phyloP scores from a whole-genome alignment of 768 basidiomycete species.

The Zangia roseola region DNA sequence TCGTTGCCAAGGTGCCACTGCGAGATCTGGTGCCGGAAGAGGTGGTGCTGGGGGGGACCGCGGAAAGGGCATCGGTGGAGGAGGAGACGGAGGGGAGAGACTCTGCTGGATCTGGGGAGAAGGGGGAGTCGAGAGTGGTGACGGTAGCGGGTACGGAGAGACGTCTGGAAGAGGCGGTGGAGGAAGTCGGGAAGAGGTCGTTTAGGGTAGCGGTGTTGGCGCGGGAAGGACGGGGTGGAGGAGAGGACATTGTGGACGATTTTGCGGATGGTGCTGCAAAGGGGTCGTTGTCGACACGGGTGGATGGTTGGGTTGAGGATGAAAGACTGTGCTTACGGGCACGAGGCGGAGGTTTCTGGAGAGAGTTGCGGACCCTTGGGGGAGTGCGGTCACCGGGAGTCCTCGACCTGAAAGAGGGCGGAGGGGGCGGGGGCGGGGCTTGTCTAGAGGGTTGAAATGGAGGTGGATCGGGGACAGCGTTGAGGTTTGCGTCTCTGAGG shows the following conservation, averaged over 20 bases:
- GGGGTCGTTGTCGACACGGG: conserved; percentile 54
- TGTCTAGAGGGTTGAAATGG: conserved; percentile 40
- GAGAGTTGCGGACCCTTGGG: conserved; percentile 47
- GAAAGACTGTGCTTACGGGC: conserved; percentile 54
- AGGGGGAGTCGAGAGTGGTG: conserved; percentile 23
- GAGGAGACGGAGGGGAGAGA: conserved; percentile 21
- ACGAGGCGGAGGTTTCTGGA: conserved; percentile 62
- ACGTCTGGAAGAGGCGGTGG: conserved; percentile 45
- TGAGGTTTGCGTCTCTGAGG: conserved; percentile 55
- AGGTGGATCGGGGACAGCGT: conserved; percentile 47
- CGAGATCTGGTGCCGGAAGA: conserved; percentile 37
- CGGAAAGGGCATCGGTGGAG: conserved; percentile 10
- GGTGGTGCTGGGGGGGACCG: conserved; percentile 2
- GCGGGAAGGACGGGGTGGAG: conserved; percentile 79
- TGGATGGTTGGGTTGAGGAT: conserved; percentile 29
- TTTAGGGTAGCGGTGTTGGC: conserved; percentile 81
- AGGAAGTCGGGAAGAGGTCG: conserved; percentile 60
- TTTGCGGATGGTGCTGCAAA: conserved; percentile 42
- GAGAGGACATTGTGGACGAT: conserved; percentile 36
- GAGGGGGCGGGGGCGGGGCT: conserved; percentile 44
- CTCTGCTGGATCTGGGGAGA: conserved; percentile 24
- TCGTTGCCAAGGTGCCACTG: conserved; percentile 40
- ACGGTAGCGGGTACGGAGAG: conserved; percentile 46
- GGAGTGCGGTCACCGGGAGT: conserved; percentile 31
- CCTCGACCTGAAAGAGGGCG: conserved; percentile 31